Evolutionary conservation across 129 eudicot species (phyloP).

Genomic region (Chrysanthemum lavandulifolium): DNA sequence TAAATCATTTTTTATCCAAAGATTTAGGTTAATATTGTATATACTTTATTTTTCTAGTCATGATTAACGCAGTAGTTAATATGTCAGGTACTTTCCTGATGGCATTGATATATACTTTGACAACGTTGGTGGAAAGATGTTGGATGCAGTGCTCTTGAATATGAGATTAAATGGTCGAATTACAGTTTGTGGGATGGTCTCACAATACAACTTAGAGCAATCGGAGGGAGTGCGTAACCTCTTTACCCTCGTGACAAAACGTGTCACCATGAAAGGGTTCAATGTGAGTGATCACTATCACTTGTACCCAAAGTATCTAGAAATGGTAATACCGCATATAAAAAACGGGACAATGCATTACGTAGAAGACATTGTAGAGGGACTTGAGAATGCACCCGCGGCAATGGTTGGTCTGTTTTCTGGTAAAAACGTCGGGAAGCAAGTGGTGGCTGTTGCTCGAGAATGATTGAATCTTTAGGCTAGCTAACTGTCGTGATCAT

Average conservation of each 20-base stretch:
- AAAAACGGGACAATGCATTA: constrained; percentile 28
- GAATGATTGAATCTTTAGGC: constrained; percentile 1
- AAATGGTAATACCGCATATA: constrained; percentile 29
- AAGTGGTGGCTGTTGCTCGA: constrained; percentile 34
- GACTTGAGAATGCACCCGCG: constrained; percentile 36
- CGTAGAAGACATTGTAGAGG: constrained; percentile 32
- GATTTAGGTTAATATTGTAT: too few relatives aligned
- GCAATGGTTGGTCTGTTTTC: constrained; percentile 38
- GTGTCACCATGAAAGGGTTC: constrained; percentile 26
- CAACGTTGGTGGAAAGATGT: constrained; percentile 31
- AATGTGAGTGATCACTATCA: constrained; percentile 22
- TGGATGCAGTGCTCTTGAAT: constrained; percentile 34
- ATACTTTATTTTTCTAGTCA: too few relatives aligned
- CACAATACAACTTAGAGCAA: constrained; percentile 25
- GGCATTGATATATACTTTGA: constrained; percentile 43
- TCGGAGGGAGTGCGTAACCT: constrained; percentile 20
- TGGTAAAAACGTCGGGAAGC: constrained; percentile 38
- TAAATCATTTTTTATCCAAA: too few relatives aligned
- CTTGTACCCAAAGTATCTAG: constrained; percentile 34
- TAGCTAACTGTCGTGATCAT: too few relatives aligned
- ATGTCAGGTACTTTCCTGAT: constrained; percentile 26
- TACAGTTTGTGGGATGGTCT: constrained; percentile 30
- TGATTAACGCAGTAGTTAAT: neutral
- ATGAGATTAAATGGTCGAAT: constrained; percentile 32
- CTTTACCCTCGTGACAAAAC: neutral